phyloP scores from a whole-genome alignment of 2,329 filamentous ascomycete species.

The Tolypocladium nubicola region DNA sequence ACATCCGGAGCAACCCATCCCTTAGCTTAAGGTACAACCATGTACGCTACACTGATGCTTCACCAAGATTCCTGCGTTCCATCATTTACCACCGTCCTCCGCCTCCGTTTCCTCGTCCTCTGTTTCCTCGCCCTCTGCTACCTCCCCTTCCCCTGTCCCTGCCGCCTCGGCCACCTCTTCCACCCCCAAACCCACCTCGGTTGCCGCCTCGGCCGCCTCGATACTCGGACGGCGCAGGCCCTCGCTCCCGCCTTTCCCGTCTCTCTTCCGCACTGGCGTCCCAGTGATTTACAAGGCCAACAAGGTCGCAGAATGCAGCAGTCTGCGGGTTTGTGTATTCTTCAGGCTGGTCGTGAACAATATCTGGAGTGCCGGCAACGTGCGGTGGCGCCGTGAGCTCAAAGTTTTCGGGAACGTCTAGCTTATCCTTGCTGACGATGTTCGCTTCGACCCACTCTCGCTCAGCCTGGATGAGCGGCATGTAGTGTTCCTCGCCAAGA shows the following conservation, averaged over 20 bases:
- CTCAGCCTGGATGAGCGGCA: constrained; percentile 55
- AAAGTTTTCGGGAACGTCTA: constrained; percentile 73
- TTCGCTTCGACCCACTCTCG: constrained; percentile 74
- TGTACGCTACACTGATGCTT: neutral
- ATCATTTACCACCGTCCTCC: constrained; percentile 1
- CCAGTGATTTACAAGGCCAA: constrained; percentile 69
- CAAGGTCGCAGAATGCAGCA: constrained; percentile 63
- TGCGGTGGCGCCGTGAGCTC: constrained; percentile 63
- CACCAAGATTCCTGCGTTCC: neutral
- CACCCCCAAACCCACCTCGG: constrained; percentile 23
- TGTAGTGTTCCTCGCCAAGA: constrained; percentile 59
- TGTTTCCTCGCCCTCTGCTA: constrained; percentile 11
- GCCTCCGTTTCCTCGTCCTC: constrained; percentile 8
- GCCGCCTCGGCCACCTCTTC: constrained; percentile 24
- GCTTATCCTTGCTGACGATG: constrained; percentile 48
- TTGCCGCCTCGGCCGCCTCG: constrained; percentile 17
- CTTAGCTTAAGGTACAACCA: neutral
- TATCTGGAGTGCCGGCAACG: constrained; percentile 43
- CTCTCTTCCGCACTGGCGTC: constrained; percentile 63
- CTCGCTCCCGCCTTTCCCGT: constrained; percentile 42
- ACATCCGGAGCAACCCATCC: neutral
- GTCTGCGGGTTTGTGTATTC: constrained; percentile 90
- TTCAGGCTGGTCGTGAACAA: constrained; percentile 50
- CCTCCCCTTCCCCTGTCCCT: constrained; percentile 24
- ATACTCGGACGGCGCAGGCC: constrained; percentile 36